Percentiles rank a stretch among this genome's conserved stretches.
Conservation (phyloP, 305 asterid genomes). For the Withania somnifera region DNA sequence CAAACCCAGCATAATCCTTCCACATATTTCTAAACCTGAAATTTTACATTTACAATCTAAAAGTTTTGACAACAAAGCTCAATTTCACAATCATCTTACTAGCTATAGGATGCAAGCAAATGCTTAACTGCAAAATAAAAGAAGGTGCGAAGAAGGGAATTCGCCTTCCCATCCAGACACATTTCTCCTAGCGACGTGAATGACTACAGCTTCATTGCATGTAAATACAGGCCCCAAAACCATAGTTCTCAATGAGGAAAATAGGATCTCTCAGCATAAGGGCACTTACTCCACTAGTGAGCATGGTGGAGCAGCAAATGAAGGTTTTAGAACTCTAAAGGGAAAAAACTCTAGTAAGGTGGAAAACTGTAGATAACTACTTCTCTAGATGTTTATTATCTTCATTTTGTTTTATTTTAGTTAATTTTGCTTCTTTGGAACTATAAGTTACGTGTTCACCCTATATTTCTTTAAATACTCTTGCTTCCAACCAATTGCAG, state of each 20-base stretch:
- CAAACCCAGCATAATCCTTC: conserved; percentile 97
- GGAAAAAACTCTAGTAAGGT: background rate
- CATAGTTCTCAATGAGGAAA: background rate
- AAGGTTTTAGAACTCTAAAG: background rate
- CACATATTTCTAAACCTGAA: conserved; percentile 78
- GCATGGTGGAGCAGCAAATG: background rate
- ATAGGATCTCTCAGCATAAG: background rate
- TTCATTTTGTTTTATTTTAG: background rate
- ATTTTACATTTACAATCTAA: conserved; percentile 11
- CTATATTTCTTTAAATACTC: background rate
- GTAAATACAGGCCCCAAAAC: background rate
- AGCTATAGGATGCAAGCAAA: background rate
- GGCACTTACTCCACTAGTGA: background rate
- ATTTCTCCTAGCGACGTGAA: background rate
- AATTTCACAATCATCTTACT: background rate
- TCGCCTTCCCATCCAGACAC: background rate
- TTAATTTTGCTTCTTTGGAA: background rate
- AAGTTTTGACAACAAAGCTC: background rate
- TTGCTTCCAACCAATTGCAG: background rate
- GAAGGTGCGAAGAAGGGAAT: background rate
- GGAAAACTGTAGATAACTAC: background rate
- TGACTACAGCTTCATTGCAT: background rate
- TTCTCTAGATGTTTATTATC: background rate
- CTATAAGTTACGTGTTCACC: background rate
- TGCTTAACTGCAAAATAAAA: background rate